phyloP scores from a whole-genome alignment of 2,329 filamentous ascomycete genomes.

The Cytospora chrysosperma region DNA sequence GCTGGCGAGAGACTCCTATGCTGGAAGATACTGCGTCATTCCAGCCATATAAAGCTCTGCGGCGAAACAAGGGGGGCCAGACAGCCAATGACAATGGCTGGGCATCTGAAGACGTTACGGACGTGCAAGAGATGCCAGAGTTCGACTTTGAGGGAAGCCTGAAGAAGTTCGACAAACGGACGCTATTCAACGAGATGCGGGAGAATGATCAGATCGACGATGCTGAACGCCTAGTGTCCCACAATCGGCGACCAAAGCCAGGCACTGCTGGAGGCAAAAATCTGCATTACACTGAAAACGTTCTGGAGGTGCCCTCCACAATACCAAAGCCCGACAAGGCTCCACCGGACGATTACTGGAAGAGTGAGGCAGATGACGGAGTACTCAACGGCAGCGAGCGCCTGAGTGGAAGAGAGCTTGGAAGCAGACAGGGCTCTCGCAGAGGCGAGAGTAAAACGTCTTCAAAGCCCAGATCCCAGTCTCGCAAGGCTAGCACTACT shows the following conservation, averaged over 20 bases:
- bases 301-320: conserved; percentile 63
- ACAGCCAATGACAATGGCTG: conserved; percentile 69
- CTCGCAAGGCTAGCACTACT: conserved; percentile 53
- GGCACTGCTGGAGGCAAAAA: conserved; percentile 83
- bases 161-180: conserved; percentile 91
- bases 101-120: conserved; percentile 94
- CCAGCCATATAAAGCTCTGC: conserved; percentile 61
- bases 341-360: conserved; percentile 60
- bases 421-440: conserved; percentile 50
- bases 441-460: conserved; percentile 54
- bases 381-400: conserved; percentile 45
- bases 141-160: conserved; percentile 91
- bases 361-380: conserved; percentile 70
- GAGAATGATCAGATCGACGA: conserved; percentile 88
- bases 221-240: conserved; percentile 83
- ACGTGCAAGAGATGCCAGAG: conserved; percentile 88
- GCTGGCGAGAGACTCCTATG: conserved; percentile 61
- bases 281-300: conserved; percentile 86
- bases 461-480: conserved; percentile 50
- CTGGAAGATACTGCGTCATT: conserved; percentile 61
- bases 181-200: conserved; percentile 87
- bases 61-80: conserved; percentile 50
- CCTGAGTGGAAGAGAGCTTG: conserved; percentile 49
- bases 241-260: conserved; percentile 72
- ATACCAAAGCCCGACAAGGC: conserved; percentile 34